These are phyloP conservation scores for Corymbia calophylla DNA, from an alignment of 441 rosid species.

Conservation along the genomic window DNA sequence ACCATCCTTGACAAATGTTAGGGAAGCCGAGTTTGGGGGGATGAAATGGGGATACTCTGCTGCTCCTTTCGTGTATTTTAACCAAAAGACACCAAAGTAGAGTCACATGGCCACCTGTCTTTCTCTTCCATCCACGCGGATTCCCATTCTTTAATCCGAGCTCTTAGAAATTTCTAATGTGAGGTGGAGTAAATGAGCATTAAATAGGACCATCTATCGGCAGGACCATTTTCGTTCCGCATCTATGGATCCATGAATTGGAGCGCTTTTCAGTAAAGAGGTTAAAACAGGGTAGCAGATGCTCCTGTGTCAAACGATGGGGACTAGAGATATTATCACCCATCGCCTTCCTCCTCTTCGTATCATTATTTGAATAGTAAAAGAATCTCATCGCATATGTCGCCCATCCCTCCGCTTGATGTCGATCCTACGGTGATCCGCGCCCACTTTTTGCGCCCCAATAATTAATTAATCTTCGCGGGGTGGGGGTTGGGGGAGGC, in stretches of 20 bases:
- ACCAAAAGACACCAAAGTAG: not conserved
- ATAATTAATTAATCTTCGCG: not conserved
- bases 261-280: not conserved
- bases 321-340: not conserved
- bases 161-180: not conserved
- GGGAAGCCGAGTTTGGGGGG: not conserved
- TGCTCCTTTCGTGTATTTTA: not conserved
- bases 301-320: not conserved
- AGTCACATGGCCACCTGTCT: not conserved
- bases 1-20: not conserved
- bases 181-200: not conserved
- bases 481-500: not conserved
- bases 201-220: not conserved
- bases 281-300: not conserved
- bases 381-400: not conserved
- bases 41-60: not conserved
- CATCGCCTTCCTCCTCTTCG: not conserved
- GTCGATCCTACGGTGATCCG: not conserved
- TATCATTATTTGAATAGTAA: not conserved
- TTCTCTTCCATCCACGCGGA: not conserved
- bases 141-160: not conserved
- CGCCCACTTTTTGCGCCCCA: not conserved
- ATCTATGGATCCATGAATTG: not conserved
- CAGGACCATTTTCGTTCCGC: not conserved
- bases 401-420: not conserved